These are phyloP conservation scores for Tephrocybe sp. DNA, from an alignment of 768 basidiomycete species.

Conservation along the genomic window DNA sequence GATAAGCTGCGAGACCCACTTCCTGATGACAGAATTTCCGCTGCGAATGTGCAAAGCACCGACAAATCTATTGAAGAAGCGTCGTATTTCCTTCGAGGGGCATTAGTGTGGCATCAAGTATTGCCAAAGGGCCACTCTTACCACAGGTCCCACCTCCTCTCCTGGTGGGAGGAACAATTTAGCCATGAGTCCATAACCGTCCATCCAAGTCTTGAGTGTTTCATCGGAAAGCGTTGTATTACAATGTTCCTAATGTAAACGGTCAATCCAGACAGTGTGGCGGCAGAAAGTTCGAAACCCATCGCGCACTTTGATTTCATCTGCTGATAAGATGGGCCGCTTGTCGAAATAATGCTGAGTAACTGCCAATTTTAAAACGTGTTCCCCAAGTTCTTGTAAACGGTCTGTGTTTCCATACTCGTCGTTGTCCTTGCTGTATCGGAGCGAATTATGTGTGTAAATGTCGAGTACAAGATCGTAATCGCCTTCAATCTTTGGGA, in stretches of 20 bases:
- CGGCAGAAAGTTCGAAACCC: conserved; percentile 7
- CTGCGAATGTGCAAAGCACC: conserved; percentile 64
- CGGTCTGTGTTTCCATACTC: conserved; percentile 61
- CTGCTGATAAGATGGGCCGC: conserved; percentile 38
- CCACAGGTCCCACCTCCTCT: conserved; percentile 33
- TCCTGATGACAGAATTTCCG: conserved; percentile 46
- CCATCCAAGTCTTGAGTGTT: conserved; percentile 47
- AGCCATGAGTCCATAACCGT: conserved; percentile 47
- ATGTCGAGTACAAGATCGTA: conserved; percentile 55
- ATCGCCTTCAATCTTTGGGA: conserved; percentile 57
- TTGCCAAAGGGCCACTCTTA: too few species aligned
- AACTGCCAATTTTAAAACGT: conserved; percentile 49
- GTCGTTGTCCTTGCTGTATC: conserved; percentile 28
- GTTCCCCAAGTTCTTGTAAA: conserved; percentile 55
- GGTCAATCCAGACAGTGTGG: background rate
- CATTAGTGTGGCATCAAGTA: background rate
- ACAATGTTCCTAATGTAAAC: conserved; percentile 22
- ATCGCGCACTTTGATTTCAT: conserved; percentile 46
- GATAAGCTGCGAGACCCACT: conserved; percentile 59
- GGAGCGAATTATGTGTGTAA: conserved; percentile 47
- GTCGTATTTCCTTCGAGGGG: conserved; percentile 46
- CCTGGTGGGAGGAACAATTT: conserved; percentile 50
- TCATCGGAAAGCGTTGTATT: conserved; percentile 31
- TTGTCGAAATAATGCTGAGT: conserved; percentile 48
- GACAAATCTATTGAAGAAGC: conserved; percentile 58